Evolutionary conservation across 2,329 filamentous ascomycete genomes (phyloP).

Genomic region (Cordyceps cicadae): DNA sequence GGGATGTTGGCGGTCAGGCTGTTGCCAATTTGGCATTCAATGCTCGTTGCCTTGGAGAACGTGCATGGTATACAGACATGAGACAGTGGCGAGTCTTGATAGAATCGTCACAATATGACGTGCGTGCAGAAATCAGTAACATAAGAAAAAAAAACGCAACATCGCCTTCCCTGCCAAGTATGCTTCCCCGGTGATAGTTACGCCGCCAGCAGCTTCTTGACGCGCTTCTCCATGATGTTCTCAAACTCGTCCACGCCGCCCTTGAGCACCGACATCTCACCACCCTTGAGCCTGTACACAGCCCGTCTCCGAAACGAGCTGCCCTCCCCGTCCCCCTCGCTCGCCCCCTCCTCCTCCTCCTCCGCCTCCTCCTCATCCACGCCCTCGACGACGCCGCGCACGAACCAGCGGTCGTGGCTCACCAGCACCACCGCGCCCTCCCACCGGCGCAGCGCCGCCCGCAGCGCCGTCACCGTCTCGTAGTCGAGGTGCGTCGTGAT

Average conservation of each 20-base stretch:
- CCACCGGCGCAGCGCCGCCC: constrained; percentile 58
- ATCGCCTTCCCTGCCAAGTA: background rate
- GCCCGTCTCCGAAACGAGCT: constrained; percentile 38
- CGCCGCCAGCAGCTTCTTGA: constrained; percentile 32
- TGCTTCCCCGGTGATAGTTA: background rate
- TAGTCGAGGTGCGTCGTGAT: constrained; percentile 81
- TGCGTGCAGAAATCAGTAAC: background rate
- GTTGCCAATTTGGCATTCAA: background rate
- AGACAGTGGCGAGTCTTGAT: background rate
- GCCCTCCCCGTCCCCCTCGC: constrained; percentile 28
- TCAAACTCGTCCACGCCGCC: constrained; percentile 61
- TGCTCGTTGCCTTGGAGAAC: background rate
- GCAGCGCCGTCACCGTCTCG: constrained; percentile 66
- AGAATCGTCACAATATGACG: background rate
- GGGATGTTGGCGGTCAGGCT: too few relatives aligned
- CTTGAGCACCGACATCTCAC: constrained; percentile 46
- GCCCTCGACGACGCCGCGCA: constrained; percentile 65
- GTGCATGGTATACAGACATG: background rate
- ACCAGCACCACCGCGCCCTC: constrained; percentile 69
- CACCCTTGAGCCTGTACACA: constrained; percentile 53
- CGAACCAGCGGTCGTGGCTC: constrained; percentile 75
- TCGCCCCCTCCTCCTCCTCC: constrained; percentile 24
- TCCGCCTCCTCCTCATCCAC: constrained; percentile 34
- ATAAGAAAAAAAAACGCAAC: background rate
- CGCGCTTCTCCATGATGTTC: constrained; percentile 51